Evolutionary conservation across 345 rosid genomes (phyloP).

Genomic region (Arabis alpina): DNA sequence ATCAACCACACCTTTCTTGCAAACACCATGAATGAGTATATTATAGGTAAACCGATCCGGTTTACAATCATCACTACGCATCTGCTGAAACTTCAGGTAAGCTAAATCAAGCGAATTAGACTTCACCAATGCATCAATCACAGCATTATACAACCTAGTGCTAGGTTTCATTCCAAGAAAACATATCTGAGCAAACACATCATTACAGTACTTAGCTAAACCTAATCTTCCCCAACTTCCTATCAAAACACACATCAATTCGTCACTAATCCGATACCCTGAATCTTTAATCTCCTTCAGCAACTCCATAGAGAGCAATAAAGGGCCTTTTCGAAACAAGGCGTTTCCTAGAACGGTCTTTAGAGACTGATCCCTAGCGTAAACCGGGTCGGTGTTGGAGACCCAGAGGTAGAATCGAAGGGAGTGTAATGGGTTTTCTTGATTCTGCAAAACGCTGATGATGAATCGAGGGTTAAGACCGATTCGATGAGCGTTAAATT

Average conservation of each 20-base stretch:
- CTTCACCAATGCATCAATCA: constrained; percentile 82
- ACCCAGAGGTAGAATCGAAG: constrained; percentile 82
- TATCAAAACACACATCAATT: constrained; percentile 73
- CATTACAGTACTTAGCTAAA: constrained; percentile 79
- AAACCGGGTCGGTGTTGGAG: constrained; percentile 52
- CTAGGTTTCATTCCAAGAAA: constrained; percentile 74
- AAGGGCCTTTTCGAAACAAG: constrained; percentile 69
- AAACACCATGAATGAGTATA: constrained; percentile 87
- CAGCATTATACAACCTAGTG: constrained; percentile 84
- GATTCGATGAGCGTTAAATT: constrained; percentile 58
- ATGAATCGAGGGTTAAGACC: constrained; percentile 56
- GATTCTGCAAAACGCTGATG: constrained; percentile 74
- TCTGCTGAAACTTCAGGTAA: constrained; percentile 89
- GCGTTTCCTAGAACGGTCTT: constrained; percentile 55
- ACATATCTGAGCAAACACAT: constrained; percentile 79
- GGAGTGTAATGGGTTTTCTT: constrained; percentile 63
- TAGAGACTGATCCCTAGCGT: constrained; percentile 61
- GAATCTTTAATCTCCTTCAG: constrained; percentile 64
- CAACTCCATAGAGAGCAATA: constrained; percentile 69
- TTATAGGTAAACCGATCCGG: constrained; percentile 93
- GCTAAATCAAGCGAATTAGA: constrained; percentile 87
- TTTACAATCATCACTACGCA: constrained; percentile 73
- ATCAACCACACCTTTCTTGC: constrained; percentile 75
- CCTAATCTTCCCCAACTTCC: constrained; percentile 95
- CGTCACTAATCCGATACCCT: constrained; percentile 62